phyloP scores from a whole-genome alignment of 495 filamentous ascomycete genomes.

The Lasiosphaeria ovina region DNA sequence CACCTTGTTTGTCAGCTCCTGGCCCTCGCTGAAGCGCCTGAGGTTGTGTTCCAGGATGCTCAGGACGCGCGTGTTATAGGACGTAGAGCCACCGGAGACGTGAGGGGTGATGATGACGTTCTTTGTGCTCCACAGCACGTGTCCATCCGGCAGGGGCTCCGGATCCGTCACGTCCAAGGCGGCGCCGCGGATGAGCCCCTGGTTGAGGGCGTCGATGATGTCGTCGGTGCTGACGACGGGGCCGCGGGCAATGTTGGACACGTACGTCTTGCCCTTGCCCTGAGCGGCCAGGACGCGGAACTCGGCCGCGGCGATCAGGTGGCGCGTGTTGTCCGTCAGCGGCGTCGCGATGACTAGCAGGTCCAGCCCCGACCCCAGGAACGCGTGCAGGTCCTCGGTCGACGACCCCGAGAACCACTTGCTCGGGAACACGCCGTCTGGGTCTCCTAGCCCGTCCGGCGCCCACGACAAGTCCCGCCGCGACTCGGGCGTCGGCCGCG shows the following conservation, averaged over 20 bases:
- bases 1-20: constrained; percentile 59
- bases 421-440: constrained; percentile 64
- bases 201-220: constrained; percentile 61
- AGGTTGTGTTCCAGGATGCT: constrained; percentile 61
- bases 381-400: constrained; percentile 59
- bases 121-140: constrained; percentile 68
- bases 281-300: constrained; percentile 55
- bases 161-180: constrained; percentile 87
- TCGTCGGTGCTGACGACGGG: constrained; percentile 68
- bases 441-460: constrained; percentile 74
- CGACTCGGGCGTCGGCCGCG: constrained; percentile 56
- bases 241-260: constrained; percentile 76
- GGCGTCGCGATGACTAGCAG: constrained; percentile 73
- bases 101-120: constrained; percentile 82
- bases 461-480: constrained; percentile 65
- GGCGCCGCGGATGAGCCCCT: constrained; percentile 60
- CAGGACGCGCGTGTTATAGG: constrained; percentile 62
- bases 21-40: constrained; percentile 54
- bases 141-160: constrained; percentile 70
- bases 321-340: constrained; percentile 64
- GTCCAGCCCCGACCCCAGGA: constrained; percentile 69
- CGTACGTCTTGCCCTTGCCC: constrained; percentile 46
- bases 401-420: constrained; percentile 73
- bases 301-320: constrained; percentile 62
- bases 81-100: constrained; percentile 59